Percentiles rank a stretch among this genome's conserved stretches.
These are phyloP conservation scores for Nematocida parisii DNA, from an alignment of 371 early-diverging fungal genomes.

Conservation along the genomic window DNA sequence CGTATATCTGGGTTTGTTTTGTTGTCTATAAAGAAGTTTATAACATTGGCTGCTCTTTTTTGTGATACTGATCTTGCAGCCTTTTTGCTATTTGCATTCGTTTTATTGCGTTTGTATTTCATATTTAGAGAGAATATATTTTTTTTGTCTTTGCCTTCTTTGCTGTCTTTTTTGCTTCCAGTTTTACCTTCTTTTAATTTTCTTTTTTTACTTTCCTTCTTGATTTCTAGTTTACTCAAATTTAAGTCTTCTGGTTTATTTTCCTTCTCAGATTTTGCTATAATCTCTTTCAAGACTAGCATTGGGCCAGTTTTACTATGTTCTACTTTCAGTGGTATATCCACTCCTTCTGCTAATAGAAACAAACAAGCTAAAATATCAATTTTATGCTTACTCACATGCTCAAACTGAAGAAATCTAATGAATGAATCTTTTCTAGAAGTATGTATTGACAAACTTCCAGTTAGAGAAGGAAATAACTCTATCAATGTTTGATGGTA, in stretches of 20 bases:
- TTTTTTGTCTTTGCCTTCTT: no score
- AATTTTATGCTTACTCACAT: not conserved
- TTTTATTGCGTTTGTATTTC: not conserved
- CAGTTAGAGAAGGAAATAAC: not conserved
- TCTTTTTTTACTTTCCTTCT: no score
- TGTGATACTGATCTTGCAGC: not conserved
- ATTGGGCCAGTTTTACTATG: no score
- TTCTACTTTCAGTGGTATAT: not conserved
- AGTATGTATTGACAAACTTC: not conserved
- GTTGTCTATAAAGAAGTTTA: not conserved
- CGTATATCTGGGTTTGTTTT: not conserved
- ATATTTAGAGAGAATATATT: not conserved
- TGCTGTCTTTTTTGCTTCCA: no score
- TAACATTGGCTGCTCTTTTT: not conserved
- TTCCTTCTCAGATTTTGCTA: no score
- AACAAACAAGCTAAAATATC: not conserved
- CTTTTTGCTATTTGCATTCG: no score
- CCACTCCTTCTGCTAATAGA: not conserved
- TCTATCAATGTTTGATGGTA: not conserved
- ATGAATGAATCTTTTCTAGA: not conserved
- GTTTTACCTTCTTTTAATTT: no score
- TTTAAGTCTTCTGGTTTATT: no score
- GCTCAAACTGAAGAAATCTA: not conserved
- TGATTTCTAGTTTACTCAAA: no score
- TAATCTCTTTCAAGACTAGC: no score